A percentile compares a stretch with the other conserved stretches of the same genome.
Conservation (phyloP, 176 grass and related monocot species). For the Raddia distichophylla region DNA sequence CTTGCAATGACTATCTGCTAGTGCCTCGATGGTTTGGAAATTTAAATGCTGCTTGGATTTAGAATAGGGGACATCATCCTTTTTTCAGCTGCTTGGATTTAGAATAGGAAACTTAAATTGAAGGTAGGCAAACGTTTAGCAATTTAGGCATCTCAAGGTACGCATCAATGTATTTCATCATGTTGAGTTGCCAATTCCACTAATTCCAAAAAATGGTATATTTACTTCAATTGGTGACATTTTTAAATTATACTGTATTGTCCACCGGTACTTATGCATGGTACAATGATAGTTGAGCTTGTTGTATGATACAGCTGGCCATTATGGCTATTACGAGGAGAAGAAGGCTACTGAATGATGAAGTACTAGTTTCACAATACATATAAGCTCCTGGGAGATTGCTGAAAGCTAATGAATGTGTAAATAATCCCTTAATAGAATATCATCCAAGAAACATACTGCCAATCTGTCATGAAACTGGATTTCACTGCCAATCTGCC, state of each 20-base stretch:
- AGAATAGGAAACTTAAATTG: too few species aligned
- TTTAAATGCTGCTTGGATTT: too few species aligned
- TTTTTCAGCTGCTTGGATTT: too few species aligned
- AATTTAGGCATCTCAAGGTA: background rate
- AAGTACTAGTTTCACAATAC: slow-evolving; percentile 65
- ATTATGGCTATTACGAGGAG: slow-evolving; percentile 86
- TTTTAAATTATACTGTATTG: background rate
- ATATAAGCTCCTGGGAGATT: slow-evolving; percentile 80
- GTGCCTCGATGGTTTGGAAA: too few species aligned
- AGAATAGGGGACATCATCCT: too few species aligned
- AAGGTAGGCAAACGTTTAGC: background rate
- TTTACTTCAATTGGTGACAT: slow-evolving; percentile 6
- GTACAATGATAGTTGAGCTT: slow-evolving; percentile 38
- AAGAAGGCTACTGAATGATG: slow-evolving; percentile 75
- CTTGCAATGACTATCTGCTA: too few species aligned
- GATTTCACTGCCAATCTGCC: too few species aligned
- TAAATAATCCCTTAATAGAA: too few species aligned
- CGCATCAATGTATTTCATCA: background rate
- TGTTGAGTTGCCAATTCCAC: background rate
- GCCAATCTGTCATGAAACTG: too few species aligned
- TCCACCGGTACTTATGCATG: slow-evolving; percentile 8
- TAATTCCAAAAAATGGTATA: background rate
- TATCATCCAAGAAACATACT: too few species aligned
- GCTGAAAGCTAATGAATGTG: background rate
- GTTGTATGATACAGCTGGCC: slow-evolving; percentile 63